Percentiles rank a stretch among this genome's conserved stretches.
Evolutionary conservation across 495 filamentous ascomycete species (phyloP).

Genomic region (Penicilliopsis zonata): DNA sequence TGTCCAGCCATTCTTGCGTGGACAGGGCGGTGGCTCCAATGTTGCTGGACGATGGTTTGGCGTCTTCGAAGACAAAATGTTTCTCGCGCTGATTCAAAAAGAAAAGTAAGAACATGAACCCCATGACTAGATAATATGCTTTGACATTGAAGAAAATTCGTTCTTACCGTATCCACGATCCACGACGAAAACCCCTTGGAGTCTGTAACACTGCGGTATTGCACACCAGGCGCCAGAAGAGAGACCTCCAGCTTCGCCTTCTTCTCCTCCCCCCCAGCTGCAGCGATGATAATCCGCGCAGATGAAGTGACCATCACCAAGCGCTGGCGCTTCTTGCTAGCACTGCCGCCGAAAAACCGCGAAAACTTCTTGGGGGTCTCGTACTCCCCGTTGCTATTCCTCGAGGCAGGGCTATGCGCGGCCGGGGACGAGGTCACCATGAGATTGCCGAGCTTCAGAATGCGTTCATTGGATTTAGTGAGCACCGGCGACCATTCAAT

Average conservation of each 20-base stretch:
- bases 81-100: conserved; percentile 55
- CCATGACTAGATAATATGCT: neutral
- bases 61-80: conserved; percentile 88
- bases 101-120: neutral
- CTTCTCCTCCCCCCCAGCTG: conserved; percentile 93
- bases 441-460: conserved; percentile 86
- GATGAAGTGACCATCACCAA: conserved; percentile 93
- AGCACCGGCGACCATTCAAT: conserved; percentile 98
- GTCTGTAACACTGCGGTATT: conserved; percentile 69
- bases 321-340: conserved; percentile 84
- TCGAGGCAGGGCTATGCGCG: conserved; percentile 54
- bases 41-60: conserved; percentile 49
- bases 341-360: conserved; percentile 80
- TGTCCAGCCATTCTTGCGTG: conserved; percentile 79
- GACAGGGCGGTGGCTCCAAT: conserved; percentile 34
- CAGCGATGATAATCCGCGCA: conserved; percentile 77
- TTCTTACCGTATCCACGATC: conserved; percentile 86
- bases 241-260: conserved; percentile 85
- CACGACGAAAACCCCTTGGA: conserved; percentile 75
- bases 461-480: conserved; percentile 81
- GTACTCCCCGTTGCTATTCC: conserved; percentile 44
- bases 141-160: neutral
- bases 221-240: conserved; percentile 56
- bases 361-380: conserved; percentile 75
- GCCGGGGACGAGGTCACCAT: conserved; percentile 65